Evolutionary conservation across 495 filamentous ascomycete species (phyloP).

Genomic region (Penicillium subrubescens): DNA sequence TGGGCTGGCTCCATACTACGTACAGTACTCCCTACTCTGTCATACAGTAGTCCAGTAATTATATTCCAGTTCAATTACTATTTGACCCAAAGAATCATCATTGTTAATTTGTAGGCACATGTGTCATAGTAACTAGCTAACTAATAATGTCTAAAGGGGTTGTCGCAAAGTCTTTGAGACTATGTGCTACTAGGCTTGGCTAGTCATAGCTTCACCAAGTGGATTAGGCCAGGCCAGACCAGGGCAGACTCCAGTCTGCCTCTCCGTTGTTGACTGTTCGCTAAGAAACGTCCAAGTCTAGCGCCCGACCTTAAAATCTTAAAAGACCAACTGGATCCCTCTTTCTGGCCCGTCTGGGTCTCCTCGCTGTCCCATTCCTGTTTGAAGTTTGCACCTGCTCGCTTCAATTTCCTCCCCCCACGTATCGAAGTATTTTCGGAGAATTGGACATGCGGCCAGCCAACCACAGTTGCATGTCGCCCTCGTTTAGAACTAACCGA

Average conservation of each 20-base stretch:
- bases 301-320: conserved; percentile 2
- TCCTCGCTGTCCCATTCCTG: conserved; percentile 16
- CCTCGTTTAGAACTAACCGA: conserved; percentile 23
- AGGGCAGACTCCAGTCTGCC: not conserved
- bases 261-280: not conserved
- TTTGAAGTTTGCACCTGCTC: not conserved
- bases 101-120: too few species aligned
- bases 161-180: not conserved
- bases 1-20: too few species aligned
- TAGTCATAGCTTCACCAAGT: not conserved
- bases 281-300: not conserved
- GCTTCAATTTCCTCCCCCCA: not conserved
- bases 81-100: too few species aligned
- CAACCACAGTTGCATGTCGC: conserved; percentile 10
- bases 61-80: too few species aligned
- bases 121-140: too few species aligned
- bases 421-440: not conserved
- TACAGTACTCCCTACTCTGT: too few species aligned
- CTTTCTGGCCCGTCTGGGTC: too few species aligned
- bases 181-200: not conserved
- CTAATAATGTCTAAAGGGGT: not conserved
- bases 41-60: too few species aligned
- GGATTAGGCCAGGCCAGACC: not conserved
- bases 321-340: not conserved
- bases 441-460: conserved; percentile 6